phyloP scores from a whole-genome alignment of 345 rosid species.

The Lepidium didymum region DNA sequence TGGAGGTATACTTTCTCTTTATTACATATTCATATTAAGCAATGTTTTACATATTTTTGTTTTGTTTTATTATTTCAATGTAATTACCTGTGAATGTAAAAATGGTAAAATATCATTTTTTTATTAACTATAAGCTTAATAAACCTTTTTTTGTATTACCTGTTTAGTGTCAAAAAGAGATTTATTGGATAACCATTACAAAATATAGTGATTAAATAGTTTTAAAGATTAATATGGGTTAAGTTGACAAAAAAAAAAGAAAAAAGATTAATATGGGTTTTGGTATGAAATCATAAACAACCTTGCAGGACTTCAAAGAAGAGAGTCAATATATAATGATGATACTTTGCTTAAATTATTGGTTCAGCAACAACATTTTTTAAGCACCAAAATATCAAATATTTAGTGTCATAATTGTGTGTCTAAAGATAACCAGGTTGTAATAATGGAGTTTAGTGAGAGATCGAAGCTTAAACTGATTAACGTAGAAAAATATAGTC shows the following conservation, averaged over 20 bases:
- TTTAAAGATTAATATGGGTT: not conserved
- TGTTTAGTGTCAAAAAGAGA: too few species aligned
- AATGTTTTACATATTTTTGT: too few species aligned
- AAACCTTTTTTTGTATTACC: too few species aligned
- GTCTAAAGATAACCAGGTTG: conserved; percentile 8
- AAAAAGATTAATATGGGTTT: too few species aligned
- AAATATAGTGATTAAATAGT: not conserved
- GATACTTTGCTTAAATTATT: conserved; percentile 2
- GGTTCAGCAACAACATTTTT: not conserved
- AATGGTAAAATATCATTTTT: too few species aligned
- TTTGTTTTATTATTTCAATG: too few species aligned
- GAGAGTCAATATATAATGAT: not conserved
- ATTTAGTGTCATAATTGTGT: conserved; percentile 11
- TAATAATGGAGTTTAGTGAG: conserved; percentile 10
- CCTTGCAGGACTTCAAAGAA: conserved; percentile 6
- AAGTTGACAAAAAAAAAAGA: too few species aligned
- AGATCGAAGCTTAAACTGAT: not conserved
- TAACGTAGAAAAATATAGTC: not conserved
- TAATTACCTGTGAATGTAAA: too few species aligned
- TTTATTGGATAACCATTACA: not conserved
- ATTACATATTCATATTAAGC: too few species aligned
- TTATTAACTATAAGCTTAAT: too few species aligned
- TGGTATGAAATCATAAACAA: not conserved
- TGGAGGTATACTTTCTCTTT: too few species aligned
- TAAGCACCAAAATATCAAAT: not conserved